These are phyloP conservation scores for Aspergillus sp. DNA, from an alignment of 2,329 filamentous ascomycete species.

Conservation along the genomic window DNA sequence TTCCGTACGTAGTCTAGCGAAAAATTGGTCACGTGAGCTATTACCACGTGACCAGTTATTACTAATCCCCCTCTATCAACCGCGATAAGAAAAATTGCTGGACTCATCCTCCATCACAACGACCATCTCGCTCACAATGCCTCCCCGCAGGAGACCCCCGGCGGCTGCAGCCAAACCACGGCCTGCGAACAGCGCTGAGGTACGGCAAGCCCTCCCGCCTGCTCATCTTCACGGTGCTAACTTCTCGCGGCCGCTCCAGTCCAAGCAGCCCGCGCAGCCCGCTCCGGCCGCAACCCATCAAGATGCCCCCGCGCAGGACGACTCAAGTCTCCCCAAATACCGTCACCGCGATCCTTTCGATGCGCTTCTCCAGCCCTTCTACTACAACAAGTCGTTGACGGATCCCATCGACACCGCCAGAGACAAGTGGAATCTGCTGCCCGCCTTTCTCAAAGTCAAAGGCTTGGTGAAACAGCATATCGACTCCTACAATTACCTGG, in stretches of 20 bases:
- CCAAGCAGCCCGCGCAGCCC: slow-evolving; percentile 13
- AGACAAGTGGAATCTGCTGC: slow-evolving; percentile 95
- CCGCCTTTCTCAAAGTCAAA: slow-evolving; percentile 97
- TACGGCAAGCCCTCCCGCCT: no score
- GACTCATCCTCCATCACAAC: no score
- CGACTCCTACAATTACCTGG: slow-evolving; percentile 98
- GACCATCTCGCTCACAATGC: no score
- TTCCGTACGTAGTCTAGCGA: no score
- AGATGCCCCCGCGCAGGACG: slow-evolving; percentile 12
- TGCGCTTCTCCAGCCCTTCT: slow-evolving; percentile 59
- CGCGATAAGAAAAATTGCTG: no score
- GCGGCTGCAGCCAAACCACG: slow-evolving; percentile 17
- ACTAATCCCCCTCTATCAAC: no score
- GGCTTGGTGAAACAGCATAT: slow-evolving; percentile 95
- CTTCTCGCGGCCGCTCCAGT: slow-evolving; percentile 14
- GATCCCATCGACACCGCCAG: slow-evolving; percentile 60
- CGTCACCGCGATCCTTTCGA: slow-evolving; percentile 42
- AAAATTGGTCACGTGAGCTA: no score
- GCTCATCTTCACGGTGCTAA: no score
- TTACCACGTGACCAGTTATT: no score
- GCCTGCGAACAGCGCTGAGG: no score
- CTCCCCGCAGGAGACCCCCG: slow-evolving; percentile 29
- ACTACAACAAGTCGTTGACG: slow-evolving; percentile 57
- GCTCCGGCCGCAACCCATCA: slow-evolving; percentile 8
- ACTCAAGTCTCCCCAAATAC: no score